Evolutionary conservation across 139 green algal species (phyloP).

Genomic region (Volvox africanus): DNA sequence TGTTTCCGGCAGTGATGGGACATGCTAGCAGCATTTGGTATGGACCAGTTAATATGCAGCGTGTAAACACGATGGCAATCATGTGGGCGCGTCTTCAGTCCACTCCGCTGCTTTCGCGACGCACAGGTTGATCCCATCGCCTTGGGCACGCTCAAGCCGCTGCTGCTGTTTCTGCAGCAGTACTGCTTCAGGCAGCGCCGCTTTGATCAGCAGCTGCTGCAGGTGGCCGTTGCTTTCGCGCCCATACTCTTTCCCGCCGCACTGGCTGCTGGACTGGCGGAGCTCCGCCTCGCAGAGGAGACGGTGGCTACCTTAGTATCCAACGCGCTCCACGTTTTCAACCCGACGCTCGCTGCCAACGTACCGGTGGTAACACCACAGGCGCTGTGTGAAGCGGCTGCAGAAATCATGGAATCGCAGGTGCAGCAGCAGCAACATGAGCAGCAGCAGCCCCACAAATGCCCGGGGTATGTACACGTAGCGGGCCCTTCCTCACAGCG

Average conservation of each 20-base stretch:
- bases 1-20: too few species aligned
- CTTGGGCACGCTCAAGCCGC: slow-evolving; percentile 39
- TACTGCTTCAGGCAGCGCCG: slow-evolving; percentile 48
- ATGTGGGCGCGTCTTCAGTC: too few species aligned
- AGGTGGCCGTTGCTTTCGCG: slow-evolving; percentile 33
- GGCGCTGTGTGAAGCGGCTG: slow-evolving; percentile 38
- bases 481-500: not conserved
- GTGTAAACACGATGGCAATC: too few species aligned
- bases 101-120: too few species aligned
- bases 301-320: slow-evolving; percentile 24
- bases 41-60: too few species aligned
- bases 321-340: slow-evolving; percentile 47
- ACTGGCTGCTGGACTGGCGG: slow-evolving; percentile 15
- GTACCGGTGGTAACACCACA: slow-evolving; percentile 43
- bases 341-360: slow-evolving; percentile 30
- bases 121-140: slow-evolving; percentile 22
- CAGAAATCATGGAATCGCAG: slow-evolving; percentile 29
- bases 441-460: not conserved
- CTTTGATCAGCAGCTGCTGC: slow-evolving; percentile 44
- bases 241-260: slow-evolving; percentile 44
- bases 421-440: not conserved
- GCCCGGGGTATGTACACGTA: not conserved
- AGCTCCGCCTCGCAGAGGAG: slow-evolving; percentile 45
- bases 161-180: slow-evolving; percentile 52
- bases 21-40: too few species aligned